Conservation (phyloP, 83 land plant genomes). For the Picea mariana region DNA sequence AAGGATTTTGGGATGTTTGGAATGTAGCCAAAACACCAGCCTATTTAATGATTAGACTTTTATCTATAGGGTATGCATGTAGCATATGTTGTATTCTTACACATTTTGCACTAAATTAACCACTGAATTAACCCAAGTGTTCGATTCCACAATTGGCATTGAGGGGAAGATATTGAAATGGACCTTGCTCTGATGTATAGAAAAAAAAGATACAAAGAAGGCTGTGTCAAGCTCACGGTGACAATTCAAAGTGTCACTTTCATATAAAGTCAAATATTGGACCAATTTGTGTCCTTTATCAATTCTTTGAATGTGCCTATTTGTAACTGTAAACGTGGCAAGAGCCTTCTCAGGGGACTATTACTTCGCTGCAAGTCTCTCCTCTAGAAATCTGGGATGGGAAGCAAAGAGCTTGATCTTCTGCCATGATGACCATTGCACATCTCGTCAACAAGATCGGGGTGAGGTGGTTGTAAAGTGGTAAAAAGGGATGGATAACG, state of each 20-base stretch:
- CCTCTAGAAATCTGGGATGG: no score
- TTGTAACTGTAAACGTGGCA: constrained; percentile 16
- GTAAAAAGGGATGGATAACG: background rate
- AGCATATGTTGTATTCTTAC: background rate
- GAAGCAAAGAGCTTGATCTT: no score
- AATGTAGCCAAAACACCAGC: background rate
- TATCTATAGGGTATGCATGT: background rate
- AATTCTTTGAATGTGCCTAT: background rate
- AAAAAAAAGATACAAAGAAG: no score
- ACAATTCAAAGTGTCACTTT: background rate
- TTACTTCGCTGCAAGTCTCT: background rate
- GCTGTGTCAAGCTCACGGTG: background rate
- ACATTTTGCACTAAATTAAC: background rate
- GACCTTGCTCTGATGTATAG: background rate
- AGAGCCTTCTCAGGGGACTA: background rate
- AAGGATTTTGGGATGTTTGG: constrained; percentile 33
- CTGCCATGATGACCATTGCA: no score
- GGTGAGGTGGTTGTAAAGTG: constrained; percentile 14
- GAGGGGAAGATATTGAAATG: background rate
- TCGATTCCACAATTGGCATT: background rate
- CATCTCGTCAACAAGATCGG: background rate
- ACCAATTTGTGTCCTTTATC: background rate
- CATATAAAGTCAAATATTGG: background rate
- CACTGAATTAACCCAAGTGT: background rate
- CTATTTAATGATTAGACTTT: background rate